Conservation (phyloP, 2,329 filamentous ascomycete species). For the Ceratocystis smalleyi region DNA sequence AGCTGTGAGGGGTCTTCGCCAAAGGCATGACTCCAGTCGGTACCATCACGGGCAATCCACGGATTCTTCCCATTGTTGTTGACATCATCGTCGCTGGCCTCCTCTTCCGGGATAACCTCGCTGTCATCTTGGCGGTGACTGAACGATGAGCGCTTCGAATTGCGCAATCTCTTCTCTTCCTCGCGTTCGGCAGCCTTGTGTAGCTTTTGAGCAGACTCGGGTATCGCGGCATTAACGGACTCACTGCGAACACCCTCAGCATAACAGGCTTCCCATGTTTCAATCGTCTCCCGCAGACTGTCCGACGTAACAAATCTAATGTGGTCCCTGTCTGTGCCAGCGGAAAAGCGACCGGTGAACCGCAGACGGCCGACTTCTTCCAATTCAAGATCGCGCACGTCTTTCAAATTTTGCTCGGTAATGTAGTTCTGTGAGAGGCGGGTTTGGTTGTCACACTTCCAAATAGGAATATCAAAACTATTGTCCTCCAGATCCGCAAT, state of each 20-base stretch:
- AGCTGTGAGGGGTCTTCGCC: slow-evolving; percentile 52
- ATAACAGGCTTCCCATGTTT: slow-evolving; percentile 84
- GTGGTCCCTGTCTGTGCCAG: slow-evolving; percentile 78
- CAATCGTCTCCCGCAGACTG: slow-evolving; percentile 78
- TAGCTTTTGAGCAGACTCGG: slow-evolving; percentile 53
- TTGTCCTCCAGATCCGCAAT: slow-evolving; percentile 64
- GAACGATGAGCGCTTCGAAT: slow-evolving; percentile 9
- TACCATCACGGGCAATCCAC: slow-evolving; percentile 66
- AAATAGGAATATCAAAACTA: slow-evolving; percentile 77
- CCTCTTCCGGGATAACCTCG: slow-evolving; percentile 11
- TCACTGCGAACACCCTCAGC: slow-evolving; percentile 68
- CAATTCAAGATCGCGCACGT: slow-evolving; percentile 59
- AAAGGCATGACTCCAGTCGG: slow-evolving; percentile 78
- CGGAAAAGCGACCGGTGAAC: slow-evolving; percentile 71
- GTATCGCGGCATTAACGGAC: slow-evolving; percentile 57
- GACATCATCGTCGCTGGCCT: slow-evolving; percentile 35
- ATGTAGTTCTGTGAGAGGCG: slow-evolving; percentile 86
- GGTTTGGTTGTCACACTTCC: slow-evolving; percentile 59
- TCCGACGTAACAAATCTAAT: slow-evolving; percentile 72
- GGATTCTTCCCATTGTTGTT: slow-evolving; percentile 24
- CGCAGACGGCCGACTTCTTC: slow-evolving; percentile 66
- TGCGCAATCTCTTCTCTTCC: slow-evolving; percentile 7
- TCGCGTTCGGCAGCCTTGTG: slow-evolving; percentile 51
- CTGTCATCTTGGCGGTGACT: background rate
- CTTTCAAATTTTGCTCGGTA: slow-evolving; percentile 56